Conservation (phyloP, 768 basidiomycete genomes). For the Cystobasidium tubakii region DNA sequence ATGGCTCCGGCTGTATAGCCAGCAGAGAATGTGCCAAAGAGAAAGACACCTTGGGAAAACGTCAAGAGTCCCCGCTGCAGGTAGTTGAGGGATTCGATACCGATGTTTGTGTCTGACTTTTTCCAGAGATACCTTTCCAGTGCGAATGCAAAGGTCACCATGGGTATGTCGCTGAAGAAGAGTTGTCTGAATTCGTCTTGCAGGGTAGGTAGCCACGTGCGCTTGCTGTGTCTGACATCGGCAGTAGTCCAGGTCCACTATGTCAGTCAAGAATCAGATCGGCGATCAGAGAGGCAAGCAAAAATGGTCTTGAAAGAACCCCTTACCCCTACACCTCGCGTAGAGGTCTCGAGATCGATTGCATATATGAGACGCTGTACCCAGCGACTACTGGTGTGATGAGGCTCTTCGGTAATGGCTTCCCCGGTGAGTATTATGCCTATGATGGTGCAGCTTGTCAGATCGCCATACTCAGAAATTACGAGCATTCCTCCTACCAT, state of each 20-base stretch:
- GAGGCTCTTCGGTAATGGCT: constrained; percentile 15
- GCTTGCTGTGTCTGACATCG: constrained; percentile 28
- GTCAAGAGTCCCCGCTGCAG: constrained; percentile 18
- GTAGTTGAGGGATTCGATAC: constrained; percentile 30
- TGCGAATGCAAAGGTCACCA: constrained; percentile 15
- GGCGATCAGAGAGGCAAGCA: background rate
- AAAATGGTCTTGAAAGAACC: background rate
- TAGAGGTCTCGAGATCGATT: constrained; percentile 26
- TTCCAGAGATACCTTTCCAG: constrained; percentile 20
- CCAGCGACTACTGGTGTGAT: constrained; percentile 20
- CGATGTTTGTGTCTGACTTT: constrained; percentile 12
- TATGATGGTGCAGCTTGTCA: background rate
- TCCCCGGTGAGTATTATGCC: constrained; percentile 9
- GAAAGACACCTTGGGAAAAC: constrained; percentile 33
- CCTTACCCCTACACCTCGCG: constrained; percentile 32
- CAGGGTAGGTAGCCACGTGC: constrained; percentile 31
- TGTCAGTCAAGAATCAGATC: background rate
- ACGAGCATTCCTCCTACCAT: background rate
- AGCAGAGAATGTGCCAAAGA: constrained; percentile 33
- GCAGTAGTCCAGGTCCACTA: constrained; percentile 35
- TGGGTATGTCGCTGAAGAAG: constrained; percentile 34
- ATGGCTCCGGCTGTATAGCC: constrained; percentile 33
- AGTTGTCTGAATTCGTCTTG: constrained; percentile 31
- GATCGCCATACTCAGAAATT: background rate
- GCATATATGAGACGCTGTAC: constrained; percentile 12